Evolutionary conservation across 225 moss, liverwort and hornwort species (phyloP), one percentile per base, ranked within the genome.

Genomic region (Anthoceros angustus): DNA sequence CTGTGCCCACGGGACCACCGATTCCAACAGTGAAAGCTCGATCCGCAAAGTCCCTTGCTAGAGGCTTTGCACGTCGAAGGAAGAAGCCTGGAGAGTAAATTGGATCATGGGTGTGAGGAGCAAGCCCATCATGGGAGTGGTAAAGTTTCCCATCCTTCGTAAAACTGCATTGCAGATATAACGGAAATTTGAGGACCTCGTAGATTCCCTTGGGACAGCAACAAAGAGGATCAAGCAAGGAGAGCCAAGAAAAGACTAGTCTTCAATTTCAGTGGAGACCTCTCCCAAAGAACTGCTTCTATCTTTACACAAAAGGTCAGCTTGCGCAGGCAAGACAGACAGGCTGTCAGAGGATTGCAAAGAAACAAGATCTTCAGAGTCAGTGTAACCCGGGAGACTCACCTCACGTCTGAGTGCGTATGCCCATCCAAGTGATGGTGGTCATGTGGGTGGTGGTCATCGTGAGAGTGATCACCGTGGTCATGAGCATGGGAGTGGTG

Each of bases 1-100:
- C 95, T 18, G 95, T 88, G 66, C 95, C 95, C 68, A 98, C 92
- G 20, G 89, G 95, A 43, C 95, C 92, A 41, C 95, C 95, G 60
- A 98, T 98, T 8, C 98, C 92, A 26, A 98, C 70, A 5, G 92
- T 98, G 43, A 98, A 98, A 1, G 92, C 98, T 45, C 92, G 86
- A 70, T 98, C 98, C 39, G 43, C 69, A 67, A 78, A 92, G 64
- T 98, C 83, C 42, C 98, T 75, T 26, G 70, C 39, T 20, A 98
- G 73, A 25, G 98, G 92, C 62, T 80, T 87, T 23, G 98, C 87
- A 63, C 98, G 80, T 68, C 98, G 78, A 68, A 82, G 92, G 80
- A 87, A 98, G 69, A 89, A 98, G 0, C 98, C 98, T n/a, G 92
- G 98, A 32, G 87, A 87, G 71, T 88, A 80, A 45, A 98, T 63